Evolutionary conservation across 2,329 filamentous ascomycete species (phyloP), one percentile per base, ranked within the genome.

Genomic region (Aspergillus sp.): DNA sequence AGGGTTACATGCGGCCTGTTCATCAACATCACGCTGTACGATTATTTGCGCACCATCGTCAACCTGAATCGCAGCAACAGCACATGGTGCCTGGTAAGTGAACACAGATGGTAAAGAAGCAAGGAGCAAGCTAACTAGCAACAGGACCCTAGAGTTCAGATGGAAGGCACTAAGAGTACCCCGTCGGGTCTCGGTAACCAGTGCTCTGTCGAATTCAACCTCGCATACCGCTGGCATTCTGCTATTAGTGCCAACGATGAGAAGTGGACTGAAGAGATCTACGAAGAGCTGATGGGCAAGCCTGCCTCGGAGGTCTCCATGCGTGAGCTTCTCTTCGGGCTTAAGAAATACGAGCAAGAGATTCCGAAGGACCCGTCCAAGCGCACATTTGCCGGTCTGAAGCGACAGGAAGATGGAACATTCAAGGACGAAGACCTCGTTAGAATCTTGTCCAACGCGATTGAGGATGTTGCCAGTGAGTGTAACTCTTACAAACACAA

Each of bases 201-300:
- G 65, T 91, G 94, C 5, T 94, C 91, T 0, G 91, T 90, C 3
- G 92, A 96, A 78, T 96, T 96, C 81, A 96, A 95, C 71, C 82
- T 96, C 9, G 89, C 90, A 66, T 96, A 96, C 74, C 84, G 91
- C 64, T 96, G 91, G 91, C 91, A 96, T 78, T 91, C 91, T 3
- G 88, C 89, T 67, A 90, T 95, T 67, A 85, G 84, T 39, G 84
- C 87, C 60, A 87, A 85, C 64, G 92, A 96, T 69, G 91, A 95
- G 70, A 82, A 87, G 65, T 96, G 91, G 91, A 89, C 91, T 21
- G 84, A 92, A 67, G 81, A 88, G 12, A 83, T 91, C 62, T 92
- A 90, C 70, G 74, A 78, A 1, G 77, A 85, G 45, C 74, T 91
- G 1, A 87, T 92, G 64, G 83, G 84, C 52, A 87, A 87, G 74